These are phyloP conservation scores for Apiospora rasikravindrae DNA, from an alignment of 2,329 filamentous ascomycete species.

Conservation along the genomic window DNA sequence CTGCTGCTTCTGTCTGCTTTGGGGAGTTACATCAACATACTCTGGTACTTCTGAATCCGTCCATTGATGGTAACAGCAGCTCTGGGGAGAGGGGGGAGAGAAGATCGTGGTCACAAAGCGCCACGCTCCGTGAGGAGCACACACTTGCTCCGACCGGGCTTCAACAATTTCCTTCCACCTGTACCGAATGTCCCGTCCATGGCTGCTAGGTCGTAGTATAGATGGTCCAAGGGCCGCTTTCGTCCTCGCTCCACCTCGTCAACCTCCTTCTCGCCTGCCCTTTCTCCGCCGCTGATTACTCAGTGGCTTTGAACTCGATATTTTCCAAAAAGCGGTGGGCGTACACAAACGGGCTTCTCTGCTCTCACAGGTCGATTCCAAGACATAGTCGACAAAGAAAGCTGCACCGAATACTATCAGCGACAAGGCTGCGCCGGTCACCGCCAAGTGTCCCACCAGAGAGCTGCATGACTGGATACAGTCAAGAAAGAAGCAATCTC, in stretches of 20 bases:
- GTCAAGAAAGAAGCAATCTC: conserved; percentile 45
- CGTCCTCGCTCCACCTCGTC: conserved; percentile 27
- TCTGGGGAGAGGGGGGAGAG: conserved; percentile 21
- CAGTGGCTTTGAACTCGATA: conserved; percentile 47
- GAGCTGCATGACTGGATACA: conserved; percentile 45
- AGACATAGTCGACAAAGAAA: conserved; percentile 56
- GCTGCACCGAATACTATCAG: conserved; percentile 48
- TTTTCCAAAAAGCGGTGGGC: conserved; percentile 54
- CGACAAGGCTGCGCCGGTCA: conserved; percentile 40
- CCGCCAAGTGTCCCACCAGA: conserved; percentile 43
- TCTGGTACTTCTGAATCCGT: background rate
- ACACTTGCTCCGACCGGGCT: conserved; percentile 28
- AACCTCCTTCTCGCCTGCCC: conserved; percentile 24
- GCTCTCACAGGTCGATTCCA: conserved; percentile 52
- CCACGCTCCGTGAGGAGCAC: conserved; percentile 27
- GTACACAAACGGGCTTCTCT: conserved; percentile 51
- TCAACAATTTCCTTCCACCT: conserved; percentile 20
- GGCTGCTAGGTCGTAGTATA: conserved; percentile 11
- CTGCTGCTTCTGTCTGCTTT: background rate
- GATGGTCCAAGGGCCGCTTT: conserved; percentile 24
- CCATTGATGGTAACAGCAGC: conserved; percentile 31
- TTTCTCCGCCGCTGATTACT: conserved; percentile 45
- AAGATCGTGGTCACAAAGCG: background rate
- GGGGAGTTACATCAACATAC: background rate
- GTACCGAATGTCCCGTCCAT: background rate